These are phyloP conservation scores for Haplosporangium sp. DNA, from an alignment of 371 early-diverging fungal species.

Conservation along the genomic window DNA sequence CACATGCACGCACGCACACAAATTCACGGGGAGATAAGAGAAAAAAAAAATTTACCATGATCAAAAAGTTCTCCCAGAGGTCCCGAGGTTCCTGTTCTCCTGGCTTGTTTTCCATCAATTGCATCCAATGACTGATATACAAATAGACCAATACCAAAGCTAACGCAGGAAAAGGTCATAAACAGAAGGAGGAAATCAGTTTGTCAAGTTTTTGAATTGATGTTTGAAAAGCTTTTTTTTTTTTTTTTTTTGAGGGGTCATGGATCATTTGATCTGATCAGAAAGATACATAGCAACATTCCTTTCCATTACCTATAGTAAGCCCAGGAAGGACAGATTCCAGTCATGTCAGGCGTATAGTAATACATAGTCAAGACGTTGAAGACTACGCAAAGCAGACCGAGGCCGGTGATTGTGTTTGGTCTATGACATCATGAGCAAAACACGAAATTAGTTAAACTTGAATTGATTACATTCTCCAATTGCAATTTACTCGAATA, in stretches of 20 bases:
- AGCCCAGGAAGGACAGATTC: conserved; percentile 86
- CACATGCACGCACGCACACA: not conserved
- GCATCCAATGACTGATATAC: conserved; percentile 97
- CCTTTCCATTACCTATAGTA: conserved; percentile 72
- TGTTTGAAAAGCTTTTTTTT: not conserved
- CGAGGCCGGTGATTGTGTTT: conserved; percentile 96
- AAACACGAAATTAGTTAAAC: conserved; percentile 4
- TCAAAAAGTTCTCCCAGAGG: conserved; percentile 97
- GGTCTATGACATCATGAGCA: conserved; percentile 74
- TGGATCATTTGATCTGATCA: not conserved
- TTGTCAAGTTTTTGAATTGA: not conserved
- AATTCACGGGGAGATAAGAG: too few relatives aligned
- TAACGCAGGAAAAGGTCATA: conserved; percentile 24
- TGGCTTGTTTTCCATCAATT: conserved; percentile 98
- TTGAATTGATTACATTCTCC: not conserved
- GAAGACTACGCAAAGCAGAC: conserved; percentile 87
- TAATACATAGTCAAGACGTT: conserved; percentile 76
- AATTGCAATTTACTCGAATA: not conserved
- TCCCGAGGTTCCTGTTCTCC: conserved; percentile 89
- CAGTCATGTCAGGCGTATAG: conserved; percentile 80
- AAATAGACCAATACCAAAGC: conserved; percentile 91
- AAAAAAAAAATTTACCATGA: conserved; percentile 67
- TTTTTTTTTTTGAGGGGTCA: not conserved
- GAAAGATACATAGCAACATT: not conserved
- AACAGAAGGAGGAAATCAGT: conserved; percentile 17